These are phyloP conservation scores for Leptographium galeiforme DNA, from an alignment of 2,329 filamentous ascomycete genomes.

Conservation along the genomic window DNA sequence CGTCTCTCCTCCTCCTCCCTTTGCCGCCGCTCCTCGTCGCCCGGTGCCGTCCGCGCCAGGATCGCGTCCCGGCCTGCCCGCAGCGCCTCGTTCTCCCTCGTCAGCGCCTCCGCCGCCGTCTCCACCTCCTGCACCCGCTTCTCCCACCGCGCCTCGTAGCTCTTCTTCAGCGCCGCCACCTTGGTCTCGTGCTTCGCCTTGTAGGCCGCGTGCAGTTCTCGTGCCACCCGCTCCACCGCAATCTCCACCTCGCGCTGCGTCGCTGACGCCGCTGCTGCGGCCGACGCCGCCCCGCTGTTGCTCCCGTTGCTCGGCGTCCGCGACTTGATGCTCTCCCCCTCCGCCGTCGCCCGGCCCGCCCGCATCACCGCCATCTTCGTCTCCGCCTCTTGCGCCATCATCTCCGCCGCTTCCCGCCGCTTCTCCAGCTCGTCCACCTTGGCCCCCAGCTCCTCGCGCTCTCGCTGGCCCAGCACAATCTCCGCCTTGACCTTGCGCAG, in stretches of 20 bases:
- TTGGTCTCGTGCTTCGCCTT: conserved; percentile 97
- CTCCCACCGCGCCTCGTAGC: conserved; percentile 77
- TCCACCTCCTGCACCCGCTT: conserved; percentile 76
- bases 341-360: conserved; percentile 37
- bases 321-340: conserved; percentile 1
- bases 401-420: conserved; percentile 59
- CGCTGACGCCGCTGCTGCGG: conserved; percentile 14
- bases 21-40: conserved; percentile 22
- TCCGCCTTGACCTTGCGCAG: conserved; percentile 71
- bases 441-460: conserved; percentile 64
- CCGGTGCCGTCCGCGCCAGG: conserved; percentile 43
- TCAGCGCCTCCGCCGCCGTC: conserved; percentile 51
- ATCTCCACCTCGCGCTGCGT: conserved; percentile 58
- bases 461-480: conserved; percentile 62
- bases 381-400: conserved; percentile 62
- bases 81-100: conserved; percentile 63
- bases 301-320: conserved; percentile 14
- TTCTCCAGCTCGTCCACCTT: conserved; percentile 68
- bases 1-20: conserved; percentile 40
- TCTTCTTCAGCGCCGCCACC: conserved; percentile 76
- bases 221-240: conserved; percentile 80
- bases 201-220: conserved; percentile 84
- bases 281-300: conserved; percentile 29
- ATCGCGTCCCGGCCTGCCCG: conserved; percentile 51
- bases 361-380: conserved; percentile 63